Conservation (phyloP, 2,329 filamentous ascomycete genomes). For the Fusarium mundagurra region DNA sequence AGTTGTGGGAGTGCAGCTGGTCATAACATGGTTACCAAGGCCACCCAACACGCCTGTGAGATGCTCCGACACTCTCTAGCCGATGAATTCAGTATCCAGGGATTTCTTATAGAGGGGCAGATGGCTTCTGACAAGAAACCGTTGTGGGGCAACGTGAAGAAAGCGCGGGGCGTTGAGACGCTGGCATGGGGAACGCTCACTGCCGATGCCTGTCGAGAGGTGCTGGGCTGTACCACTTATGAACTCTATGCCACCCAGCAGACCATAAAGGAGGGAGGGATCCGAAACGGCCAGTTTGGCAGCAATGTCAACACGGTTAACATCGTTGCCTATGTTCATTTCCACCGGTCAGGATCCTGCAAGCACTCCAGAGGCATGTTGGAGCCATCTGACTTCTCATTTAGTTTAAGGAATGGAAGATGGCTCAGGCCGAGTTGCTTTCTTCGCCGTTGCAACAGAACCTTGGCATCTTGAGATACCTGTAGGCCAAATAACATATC, state of each 20-base stretch:
- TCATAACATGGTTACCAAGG: constrained; percentile 20
- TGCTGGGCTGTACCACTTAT: not conserved
- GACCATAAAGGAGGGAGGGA: not conserved
- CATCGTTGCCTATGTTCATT: not conserved
- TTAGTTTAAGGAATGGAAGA: too few relatives aligned
- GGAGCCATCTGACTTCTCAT: not conserved
- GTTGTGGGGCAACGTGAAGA: constrained; percentile 6
- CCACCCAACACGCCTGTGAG: constrained; percentile 1
- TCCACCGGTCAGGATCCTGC: not conserved
- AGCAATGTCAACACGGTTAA: not conserved
- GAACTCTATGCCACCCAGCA: not conserved
- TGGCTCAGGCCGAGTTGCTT: too few relatives aligned
- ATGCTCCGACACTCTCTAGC: not conserved
- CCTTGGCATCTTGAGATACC: too few relatives aligned
- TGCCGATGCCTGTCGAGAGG: not conserved
- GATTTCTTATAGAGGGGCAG: constrained; percentile 12
- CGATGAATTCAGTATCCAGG: not conserved
- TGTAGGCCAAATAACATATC: too few relatives aligned
- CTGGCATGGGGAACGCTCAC: not conserved
- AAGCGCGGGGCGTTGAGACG: not conserved
- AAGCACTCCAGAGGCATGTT: not conserved
- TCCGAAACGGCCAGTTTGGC: not conserved
- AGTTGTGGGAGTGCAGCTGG: constrained; percentile 1
- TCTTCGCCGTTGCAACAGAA: too few relatives aligned
- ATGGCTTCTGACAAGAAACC: constrained; percentile 15